These are phyloP conservation scores for Blepharisma japonicum DNA, from an alignment of 73 alveolate genomes.

Conservation along the genomic window DNA sequence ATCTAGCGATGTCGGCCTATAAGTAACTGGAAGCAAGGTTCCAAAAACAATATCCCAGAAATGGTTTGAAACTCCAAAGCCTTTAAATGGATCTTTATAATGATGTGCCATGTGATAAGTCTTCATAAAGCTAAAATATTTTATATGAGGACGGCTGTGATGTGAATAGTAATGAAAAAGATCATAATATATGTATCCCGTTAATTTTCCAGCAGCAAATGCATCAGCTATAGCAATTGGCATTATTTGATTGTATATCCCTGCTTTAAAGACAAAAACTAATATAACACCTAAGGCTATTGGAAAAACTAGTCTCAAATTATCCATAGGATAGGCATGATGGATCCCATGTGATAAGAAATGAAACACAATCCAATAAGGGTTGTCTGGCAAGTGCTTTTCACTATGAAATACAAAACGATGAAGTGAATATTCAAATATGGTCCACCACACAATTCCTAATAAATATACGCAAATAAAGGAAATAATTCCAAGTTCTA, in stretches of 20 bases:
- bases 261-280: background rate
- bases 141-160: conserved; percentile 44
- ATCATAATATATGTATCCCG: conserved; percentile 52
- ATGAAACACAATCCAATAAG: conserved; percentile 33
- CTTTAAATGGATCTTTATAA: conserved; percentile 48
- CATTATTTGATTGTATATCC: background rate
- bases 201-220: conserved; percentile 41
- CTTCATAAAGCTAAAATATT: conserved; percentile 43
- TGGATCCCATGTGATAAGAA: conserved; percentile 64
- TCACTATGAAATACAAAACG: conserved; percentile 63
- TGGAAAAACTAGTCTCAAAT: conserved; percentile 60
- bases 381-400: conserved; percentile 41
- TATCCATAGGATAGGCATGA: conserved; percentile 75
- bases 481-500: conserved; percentile 20
- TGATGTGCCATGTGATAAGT: conserved; percentile 66
- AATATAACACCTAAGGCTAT: conserved; percentile 40
- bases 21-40: conserved; percentile 16
- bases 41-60: conserved; percentile 66
- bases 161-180: conserved; percentile 57
- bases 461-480: background rate
- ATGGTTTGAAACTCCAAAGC: conserved; percentile 56
- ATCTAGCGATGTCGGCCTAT: too few relatives aligned
- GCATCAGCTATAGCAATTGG: conserved; percentile 31
- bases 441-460: conserved; percentile 49
- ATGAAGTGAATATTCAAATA: conserved; percentile 57